A percentile compares a stretch with the other conserved stretches of the same genome.
phyloP scores from a whole-genome alignment of 1,139 yeast genomes.

The Blastobotrys buckinghamii region DNA sequence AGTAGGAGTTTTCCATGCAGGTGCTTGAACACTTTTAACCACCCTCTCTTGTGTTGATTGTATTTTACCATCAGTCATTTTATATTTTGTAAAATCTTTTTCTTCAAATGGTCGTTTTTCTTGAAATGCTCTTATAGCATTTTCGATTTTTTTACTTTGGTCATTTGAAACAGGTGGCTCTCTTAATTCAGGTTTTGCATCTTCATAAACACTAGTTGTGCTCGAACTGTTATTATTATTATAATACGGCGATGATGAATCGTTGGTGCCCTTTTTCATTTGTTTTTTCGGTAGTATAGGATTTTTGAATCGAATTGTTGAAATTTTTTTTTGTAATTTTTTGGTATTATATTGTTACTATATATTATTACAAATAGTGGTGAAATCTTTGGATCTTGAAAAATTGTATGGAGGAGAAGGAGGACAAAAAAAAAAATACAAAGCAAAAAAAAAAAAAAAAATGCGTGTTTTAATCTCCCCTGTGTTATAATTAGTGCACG shows the following conservation, averaged over 20 bases:
- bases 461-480: not conserved
- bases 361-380: no score
- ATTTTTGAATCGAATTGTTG: not conserved
- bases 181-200: not conserved
- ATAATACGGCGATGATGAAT: not conserved
- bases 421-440: not conserved
- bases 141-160: conserved; percentile 38
- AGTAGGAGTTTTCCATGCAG: conserved; percentile 59
- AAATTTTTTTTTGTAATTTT: not conserved
- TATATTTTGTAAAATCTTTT: conserved; percentile 50
- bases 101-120: conserved; percentile 39
- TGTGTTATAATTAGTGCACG: no score
- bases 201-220: not conserved
- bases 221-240: not conserved
- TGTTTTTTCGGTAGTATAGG: not conserved
- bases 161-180: not conserved
- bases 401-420: no score
- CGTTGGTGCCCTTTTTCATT: no score
- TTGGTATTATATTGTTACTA: no score
- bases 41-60: conserved; percentile 67
- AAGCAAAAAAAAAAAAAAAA: not conserved
- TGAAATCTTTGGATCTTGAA: no score
- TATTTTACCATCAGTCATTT: conserved; percentile 63
- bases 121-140: conserved; percentile 70
- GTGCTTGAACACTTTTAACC: conserved; percentile 58